phyloP scores from a whole-genome alignment of 805 yeast genomes.

The Kregervanrija delftensis region DNA sequence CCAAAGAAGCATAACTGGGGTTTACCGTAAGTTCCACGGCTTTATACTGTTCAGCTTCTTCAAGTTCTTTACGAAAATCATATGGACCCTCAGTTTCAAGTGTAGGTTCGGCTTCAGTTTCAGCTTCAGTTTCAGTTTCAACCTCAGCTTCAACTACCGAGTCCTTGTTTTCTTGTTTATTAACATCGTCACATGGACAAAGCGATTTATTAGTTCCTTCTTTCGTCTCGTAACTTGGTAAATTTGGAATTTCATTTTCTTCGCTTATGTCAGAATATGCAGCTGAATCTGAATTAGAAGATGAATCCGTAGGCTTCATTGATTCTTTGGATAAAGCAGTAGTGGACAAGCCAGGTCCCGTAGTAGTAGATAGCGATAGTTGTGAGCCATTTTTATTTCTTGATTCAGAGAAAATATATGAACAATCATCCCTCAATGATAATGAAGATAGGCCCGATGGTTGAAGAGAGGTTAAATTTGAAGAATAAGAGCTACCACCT shows the following conservation, averaged over 20 bases:
- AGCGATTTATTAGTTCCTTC: not conserved
- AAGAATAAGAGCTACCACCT: too few species aligned
- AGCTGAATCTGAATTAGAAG: too few species aligned
- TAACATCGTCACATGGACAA: not conserved
- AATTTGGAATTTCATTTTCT: not conserved
- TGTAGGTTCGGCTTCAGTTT: not conserved
- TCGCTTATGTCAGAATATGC: not conserved
- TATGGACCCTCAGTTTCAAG: constrained; percentile 4
- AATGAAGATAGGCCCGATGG: constrained; percentile 5
- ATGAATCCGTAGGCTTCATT: not conserved
- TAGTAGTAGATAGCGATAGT: not conserved
- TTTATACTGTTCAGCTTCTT: constrained; percentile 5
- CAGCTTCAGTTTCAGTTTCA: not conserved
- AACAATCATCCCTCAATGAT: constrained; percentile 9
- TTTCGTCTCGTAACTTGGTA: not conserved
- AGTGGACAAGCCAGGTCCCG: too few species aligned
- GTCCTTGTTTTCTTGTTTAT: not conserved
- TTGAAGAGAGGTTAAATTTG: not conserved
- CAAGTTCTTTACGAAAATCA: constrained; percentile 18
- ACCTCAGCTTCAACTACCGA: not conserved
- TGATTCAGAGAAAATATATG: constrained; percentile 13
- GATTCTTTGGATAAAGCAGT: not conserved
- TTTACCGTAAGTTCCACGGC: constrained; percentile 29
- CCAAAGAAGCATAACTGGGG: constrained; percentile 74
- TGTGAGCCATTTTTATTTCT: constrained; percentile 2